phyloP scores from a whole-genome alignment of 73 alveolate genomes.

The Tetrahymena borealis region DNA sequence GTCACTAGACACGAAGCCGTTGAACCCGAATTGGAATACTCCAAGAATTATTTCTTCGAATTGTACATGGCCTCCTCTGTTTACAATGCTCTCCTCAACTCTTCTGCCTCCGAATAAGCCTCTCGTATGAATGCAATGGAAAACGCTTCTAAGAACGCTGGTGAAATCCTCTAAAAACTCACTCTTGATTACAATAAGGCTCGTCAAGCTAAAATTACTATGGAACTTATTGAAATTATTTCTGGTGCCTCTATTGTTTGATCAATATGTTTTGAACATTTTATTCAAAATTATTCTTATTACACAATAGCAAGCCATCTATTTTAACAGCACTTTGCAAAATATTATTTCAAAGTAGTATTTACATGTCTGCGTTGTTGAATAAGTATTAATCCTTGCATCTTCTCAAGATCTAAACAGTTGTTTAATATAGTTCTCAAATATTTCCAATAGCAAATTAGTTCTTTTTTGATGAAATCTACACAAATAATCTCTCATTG shows the following conservation, averaged over 20 bases:
- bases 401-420: too few species aligned
- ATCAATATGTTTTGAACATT: not conserved
- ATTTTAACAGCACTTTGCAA: too few species aligned
- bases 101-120: slow-evolving; percentile 74
- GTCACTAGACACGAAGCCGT: slow-evolving; percentile 35
- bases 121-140: slow-evolving; percentile 92
- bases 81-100: slow-evolving; percentile 71
- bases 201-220: slow-evolving; percentile 76
- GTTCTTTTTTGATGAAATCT: too few species aligned
- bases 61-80: slow-evolving; percentile 70
- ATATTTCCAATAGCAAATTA: too few species aligned
- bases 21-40: slow-evolving; percentile 40
- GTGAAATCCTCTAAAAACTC: slow-evolving; percentile 70
- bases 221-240: slow-evolving; percentile 81
- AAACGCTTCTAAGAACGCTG: slow-evolving; percentile 82
- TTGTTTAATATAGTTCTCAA: too few species aligned
- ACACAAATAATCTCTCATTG: too few species aligned
- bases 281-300: not conserved
- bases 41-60: slow-evolving; percentile 55
- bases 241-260: slow-evolving; percentile 87
- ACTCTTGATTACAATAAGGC: slow-evolving; percentile 78
- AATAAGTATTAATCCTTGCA: too few species aligned
- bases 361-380: too few species aligned
- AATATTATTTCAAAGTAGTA: too few species aligned
- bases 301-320: too few species aligned